Evolutionary conservation across 345 rosid species (phyloP).

Genomic region (Laguncularia racemosa): DNA sequence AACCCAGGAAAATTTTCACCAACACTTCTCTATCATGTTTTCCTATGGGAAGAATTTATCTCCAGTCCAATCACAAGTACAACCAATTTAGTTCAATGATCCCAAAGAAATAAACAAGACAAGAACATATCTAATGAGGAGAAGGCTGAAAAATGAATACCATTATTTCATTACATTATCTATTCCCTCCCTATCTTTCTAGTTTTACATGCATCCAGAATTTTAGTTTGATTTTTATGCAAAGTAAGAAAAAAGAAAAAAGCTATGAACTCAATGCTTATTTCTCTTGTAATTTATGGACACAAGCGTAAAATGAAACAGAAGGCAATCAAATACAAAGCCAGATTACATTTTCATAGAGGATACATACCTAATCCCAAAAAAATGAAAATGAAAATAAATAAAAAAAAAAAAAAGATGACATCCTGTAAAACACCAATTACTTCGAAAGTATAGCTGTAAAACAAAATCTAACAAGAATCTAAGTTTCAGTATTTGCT

Average conservation of each 20-base stretch:
- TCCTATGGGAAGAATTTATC: too few relatives aligned
- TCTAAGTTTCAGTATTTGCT: conserved; percentile 13
- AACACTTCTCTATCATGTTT: too few relatives aligned
- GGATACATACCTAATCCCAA: conserved; percentile 27
- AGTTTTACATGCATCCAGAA: neutral
- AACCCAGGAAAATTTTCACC: too few relatives aligned
- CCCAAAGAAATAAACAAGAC: too few relatives aligned
- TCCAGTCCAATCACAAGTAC: too few relatives aligned
- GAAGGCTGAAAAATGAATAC: neutral
- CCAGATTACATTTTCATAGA: conserved; percentile 23
- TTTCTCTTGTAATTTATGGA: neutral
- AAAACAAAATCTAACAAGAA: conserved; percentile 16
- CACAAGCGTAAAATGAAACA: conserved; percentile 10
- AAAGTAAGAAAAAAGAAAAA: neutral
- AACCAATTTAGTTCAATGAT: too few relatives aligned
- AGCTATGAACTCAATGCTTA: neutral
- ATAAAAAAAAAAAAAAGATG: conserved; percentile 21
- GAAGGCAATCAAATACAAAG: conserved; percentile 31
- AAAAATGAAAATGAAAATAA: too few relatives aligned
- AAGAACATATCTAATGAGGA: too few relatives aligned
- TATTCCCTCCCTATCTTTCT: conserved; percentile 1
- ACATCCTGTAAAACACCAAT: conserved; percentile 24
- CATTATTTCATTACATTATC: conserved; percentile 36
- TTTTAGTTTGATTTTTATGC: neutral
- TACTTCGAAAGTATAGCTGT: conserved; percentile 32